These are phyloP conservation scores for Populus davidiana DNA, from an alignment of 345 rosid species.

Conservation along the genomic window DNA sequence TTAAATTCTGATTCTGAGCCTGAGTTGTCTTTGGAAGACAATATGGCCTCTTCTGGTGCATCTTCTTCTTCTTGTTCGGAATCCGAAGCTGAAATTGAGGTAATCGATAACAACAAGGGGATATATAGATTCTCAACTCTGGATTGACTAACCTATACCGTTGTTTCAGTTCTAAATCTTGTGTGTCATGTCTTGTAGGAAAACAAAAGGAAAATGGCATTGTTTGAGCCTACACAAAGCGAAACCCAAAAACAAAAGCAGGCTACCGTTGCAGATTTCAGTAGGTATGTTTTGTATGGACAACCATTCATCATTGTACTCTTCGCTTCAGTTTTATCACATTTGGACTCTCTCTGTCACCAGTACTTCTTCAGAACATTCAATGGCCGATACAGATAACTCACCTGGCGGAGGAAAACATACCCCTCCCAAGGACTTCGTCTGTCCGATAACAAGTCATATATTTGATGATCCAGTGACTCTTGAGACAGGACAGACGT, in stretches of 20 bases:
- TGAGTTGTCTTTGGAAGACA: constrained; percentile 26
- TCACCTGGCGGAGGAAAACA: constrained; percentile 31
- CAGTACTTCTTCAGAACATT: constrained; percentile 31
- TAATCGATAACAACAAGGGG: constrained; percentile 32
- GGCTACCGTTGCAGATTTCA: constrained; percentile 32
- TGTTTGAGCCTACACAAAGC: constrained; percentile 27
- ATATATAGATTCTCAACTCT: constrained; percentile 3
- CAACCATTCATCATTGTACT: constrained; percentile 9
- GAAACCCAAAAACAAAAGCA: constrained; percentile 33
- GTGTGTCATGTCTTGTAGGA: constrained; percentile 40
- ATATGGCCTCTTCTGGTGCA: constrained; percentile 1
- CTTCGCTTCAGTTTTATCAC: constrained; percentile 16
- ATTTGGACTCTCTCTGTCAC: constrained; percentile 24
- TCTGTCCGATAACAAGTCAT: constrained; percentile 66
- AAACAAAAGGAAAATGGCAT: constrained; percentile 34
- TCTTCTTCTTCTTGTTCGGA: constrained; percentile 30
- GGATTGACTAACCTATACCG: constrained; percentile 36
- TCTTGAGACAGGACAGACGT: constrained; percentile 77
- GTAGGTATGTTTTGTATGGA: constrained; percentile 33
- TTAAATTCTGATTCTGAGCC: constrained; percentile 36
- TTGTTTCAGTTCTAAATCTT: constrained; percentile 4
- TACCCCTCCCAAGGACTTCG: constrained; percentile 58
- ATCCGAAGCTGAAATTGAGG: constrained; percentile 43
- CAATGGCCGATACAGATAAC: constrained; percentile 43
- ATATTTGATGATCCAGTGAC: constrained; percentile 64